A percentile compares a stretch with the other conserved stretches of the same genome.
Evolutionary conservation across 2,329 filamentous ascomycete genomes (phyloP).

Genomic region (Colletotrichum paranaense): DNA sequence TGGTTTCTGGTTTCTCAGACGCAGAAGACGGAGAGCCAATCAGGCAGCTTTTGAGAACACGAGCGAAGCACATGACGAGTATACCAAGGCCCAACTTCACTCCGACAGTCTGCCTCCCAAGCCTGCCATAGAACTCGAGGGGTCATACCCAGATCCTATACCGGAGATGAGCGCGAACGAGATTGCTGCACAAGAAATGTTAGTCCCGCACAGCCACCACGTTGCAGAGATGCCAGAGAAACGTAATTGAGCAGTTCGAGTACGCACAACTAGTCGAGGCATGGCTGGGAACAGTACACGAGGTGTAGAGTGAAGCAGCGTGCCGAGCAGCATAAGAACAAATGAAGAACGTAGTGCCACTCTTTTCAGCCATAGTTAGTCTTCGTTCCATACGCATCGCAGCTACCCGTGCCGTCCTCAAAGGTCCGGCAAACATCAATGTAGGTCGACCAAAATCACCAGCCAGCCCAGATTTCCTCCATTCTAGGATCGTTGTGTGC

Average conservation of each 20-base stretch:
- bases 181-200: neutral
- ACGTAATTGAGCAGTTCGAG: neutral
- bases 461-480: neutral
- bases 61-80: neutral
- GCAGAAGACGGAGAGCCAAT: neutral
- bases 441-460: neutral
- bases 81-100: neutral
- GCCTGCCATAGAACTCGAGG: neutral
- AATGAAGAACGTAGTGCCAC: neutral
- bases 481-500: neutral
- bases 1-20: slow-evolving; percentile 11
- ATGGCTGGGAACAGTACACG: neutral
- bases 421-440: neutral
- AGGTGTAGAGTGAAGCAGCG: neutral
- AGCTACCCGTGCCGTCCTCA: neutral
- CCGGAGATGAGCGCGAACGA: neutral
- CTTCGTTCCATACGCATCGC: neutral
- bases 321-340: neutral
- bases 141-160: neutral
- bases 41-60: neutral
- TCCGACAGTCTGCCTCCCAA: neutral
- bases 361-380: neutral
- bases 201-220: neutral
- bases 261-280: neutral
- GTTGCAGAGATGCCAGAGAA: neutral